These are phyloP conservation scores for Rhizoclosmatium globosum DNA, from an alignment of 192 early-diverging fungal genomes.

Conservation along the genomic window DNA sequence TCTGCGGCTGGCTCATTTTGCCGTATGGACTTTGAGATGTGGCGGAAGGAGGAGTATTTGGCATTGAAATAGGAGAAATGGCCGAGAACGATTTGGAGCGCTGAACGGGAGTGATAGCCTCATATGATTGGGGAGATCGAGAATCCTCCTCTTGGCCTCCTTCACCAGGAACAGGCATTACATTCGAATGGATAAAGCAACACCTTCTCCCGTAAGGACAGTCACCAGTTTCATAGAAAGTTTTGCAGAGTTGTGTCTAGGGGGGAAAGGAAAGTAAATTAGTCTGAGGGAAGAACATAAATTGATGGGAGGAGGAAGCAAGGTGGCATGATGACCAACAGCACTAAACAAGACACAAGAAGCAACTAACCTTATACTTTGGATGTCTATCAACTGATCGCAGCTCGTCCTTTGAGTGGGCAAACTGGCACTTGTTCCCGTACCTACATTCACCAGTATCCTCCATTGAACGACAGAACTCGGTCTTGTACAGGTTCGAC, in stretches of 20 bases:
- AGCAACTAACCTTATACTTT: slow-evolving; percentile 75
- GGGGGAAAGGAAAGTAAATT: not conserved
- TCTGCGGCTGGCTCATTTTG: not conserved
- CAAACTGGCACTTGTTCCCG: slow-evolving; percentile 93
- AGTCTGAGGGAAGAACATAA: not conserved
- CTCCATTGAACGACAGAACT: slow-evolving; percentile 73
- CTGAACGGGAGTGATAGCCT: not conserved
- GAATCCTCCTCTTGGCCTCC: not conserved
- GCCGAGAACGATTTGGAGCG: slow-evolving; percentile 26
- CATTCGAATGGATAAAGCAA: slow-evolving; percentile 86
- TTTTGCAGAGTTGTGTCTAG: slow-evolving; percentile 88
- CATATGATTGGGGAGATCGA: not conserved
- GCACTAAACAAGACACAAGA: not conserved
- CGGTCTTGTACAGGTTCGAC: slow-evolving; percentile 75
- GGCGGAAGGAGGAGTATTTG: not conserved
- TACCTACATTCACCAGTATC: slow-evolving; percentile 75
- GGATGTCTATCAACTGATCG: slow-evolving; percentile 84
- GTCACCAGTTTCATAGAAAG: slow-evolving; percentile 85
- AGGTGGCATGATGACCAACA: not conserved
- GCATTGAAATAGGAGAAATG: not conserved
- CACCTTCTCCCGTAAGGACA: slow-evolving; percentile 96
- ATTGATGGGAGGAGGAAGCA: not conserved
- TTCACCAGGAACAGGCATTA: not conserved
- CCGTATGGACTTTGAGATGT: not conserved
- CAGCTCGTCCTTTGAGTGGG: slow-evolving; percentile 83